Percentiles rank a stretch among this genome's conserved stretches.
Evolutionary conservation across 441 rosid species (phyloP).

Genomic region (Omphalea diandra): DNA sequence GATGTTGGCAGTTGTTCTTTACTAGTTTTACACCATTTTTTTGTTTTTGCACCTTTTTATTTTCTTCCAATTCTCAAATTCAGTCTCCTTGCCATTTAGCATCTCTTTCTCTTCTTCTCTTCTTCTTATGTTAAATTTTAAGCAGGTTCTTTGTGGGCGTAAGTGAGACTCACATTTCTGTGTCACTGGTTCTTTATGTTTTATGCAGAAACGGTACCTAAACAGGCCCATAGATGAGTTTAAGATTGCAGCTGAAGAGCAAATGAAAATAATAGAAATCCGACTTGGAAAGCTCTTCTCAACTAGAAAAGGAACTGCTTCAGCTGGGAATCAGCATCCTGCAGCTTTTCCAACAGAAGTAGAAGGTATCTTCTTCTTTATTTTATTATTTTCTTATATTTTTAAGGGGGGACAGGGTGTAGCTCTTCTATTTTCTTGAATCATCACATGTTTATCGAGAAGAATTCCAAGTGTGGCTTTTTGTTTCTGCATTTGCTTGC

Average conservation of each 20-base stretch:
- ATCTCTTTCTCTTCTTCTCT: background rate
- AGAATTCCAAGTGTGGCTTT: background rate
- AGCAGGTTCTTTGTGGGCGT: background rate
- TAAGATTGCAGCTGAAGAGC: slow-evolving; percentile 82
- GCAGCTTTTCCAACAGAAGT: slow-evolving; percentile 36
- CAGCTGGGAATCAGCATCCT: slow-evolving; percentile 24
- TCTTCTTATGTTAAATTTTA: background rate
- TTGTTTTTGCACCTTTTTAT: too few species aligned
- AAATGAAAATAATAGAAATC: slow-evolving; percentile 79
- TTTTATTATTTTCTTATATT: background rate
- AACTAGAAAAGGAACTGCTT: slow-evolving; percentile 32
- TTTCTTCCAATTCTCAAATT: too few species aligned
- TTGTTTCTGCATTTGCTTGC: background rate
- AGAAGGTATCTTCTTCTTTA: slow-evolving; percentile 47
- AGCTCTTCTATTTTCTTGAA: background rate
- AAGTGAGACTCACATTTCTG: background rate
- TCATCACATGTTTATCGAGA: background rate
- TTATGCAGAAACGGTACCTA: slow-evolving; percentile 55
- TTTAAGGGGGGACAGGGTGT: background rate
- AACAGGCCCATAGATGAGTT: slow-evolving; percentile 78
- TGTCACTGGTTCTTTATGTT: slow-evolving; percentile 1
- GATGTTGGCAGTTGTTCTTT: background rate
- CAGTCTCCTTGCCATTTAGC: too few species aligned
- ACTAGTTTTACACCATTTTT: background rate
- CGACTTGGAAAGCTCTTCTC: slow-evolving; percentile 74